Evolutionary conservation across 2,329 filamentous ascomycete genomes (phyloP).

Genomic region (Cordyceps fumosorosea): DNA sequence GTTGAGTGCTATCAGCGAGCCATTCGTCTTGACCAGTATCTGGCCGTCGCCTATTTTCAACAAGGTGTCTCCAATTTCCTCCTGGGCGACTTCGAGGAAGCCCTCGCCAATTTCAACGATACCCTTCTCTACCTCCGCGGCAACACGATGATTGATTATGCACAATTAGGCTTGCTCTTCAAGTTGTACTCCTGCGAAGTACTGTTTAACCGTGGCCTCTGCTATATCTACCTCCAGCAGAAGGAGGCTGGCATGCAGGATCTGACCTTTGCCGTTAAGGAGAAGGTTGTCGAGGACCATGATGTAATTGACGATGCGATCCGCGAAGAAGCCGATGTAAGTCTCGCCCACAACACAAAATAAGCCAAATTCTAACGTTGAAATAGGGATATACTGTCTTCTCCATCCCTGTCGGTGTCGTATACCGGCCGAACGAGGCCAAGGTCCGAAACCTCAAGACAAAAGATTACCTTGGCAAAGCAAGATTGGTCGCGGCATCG

Average conservation of each 20-base stretch:
- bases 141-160: conserved; percentile 97
- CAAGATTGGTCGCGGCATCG: conserved; percentile 83
- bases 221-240: conserved; percentile 95
- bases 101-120: conserved; percentile 97
- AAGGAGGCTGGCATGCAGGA: conserved; percentile 87
- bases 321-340: conserved; percentile 80
- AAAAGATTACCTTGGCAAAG: conserved; percentile 95
- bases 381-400: conserved; percentile 91
- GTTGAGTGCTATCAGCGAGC: conserved; percentile 93
- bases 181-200: conserved; percentile 97
- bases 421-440: conserved; percentile 92
- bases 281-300: conserved; percentile 94
- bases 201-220: conserved; percentile 91
- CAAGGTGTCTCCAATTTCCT: conserved; percentile 98
- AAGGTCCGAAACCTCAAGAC: conserved; percentile 98
- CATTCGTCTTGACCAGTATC: conserved; percentile 84
- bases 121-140: conserved; percentile 89
- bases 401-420: conserved; percentile 90
- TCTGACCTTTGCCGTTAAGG: conserved; percentile 81
- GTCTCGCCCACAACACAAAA: conserved; percentile 15
- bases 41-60: conserved; percentile 96
- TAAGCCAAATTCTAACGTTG: conserved; percentile 18
- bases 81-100: conserved; percentile 94
- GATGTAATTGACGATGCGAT: conserved; percentile 98
- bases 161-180: conserved; percentile 90